Evolutionary conservation across 1,284 basidiomycete genomes (phyloP), one percentile per base, ranked within the genome.

Genomic region (Boletus semigastroideus): DNA sequence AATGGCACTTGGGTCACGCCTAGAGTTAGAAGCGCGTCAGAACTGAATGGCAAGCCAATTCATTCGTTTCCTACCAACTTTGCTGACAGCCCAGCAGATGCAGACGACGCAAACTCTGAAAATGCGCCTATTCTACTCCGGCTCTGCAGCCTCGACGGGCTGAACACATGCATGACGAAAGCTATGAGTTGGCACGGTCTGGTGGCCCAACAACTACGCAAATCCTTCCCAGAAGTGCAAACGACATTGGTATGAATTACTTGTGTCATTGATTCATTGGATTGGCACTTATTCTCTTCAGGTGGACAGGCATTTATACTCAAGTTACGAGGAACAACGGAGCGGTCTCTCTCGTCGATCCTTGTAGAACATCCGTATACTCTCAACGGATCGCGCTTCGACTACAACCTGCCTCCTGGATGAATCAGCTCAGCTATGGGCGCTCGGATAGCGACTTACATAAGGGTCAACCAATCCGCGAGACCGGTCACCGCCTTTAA

Each of bases 1-100:
- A 68, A 79, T 22, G 82, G 83, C 3, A 1, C 84, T 86, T 52
- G 67, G 85, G 74, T 87, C 20, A 87, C 86, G 1, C 84, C 86
- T 52, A 86, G 86, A 16, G 72, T 93, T 8, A 69, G 83, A 56
- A 78, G 85, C 48, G 65, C 79, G 2, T 91, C 91, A 0, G 62
- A 72, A 16, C 71, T 84, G 25, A 56, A 62, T 20, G 86, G 86
- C 69, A 52, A 58, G 59, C 52, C 19, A 22, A 27, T 16, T 41
- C 13, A 11, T 3, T 10, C 20, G 3, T 16, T 3, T 22, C 10
- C 16, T 9, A 6, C 92, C 89, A 1, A 72, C 93, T 22, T 36
- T 28, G 10, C 36, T 39, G 14, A 43, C 42, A 33, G 4, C 11
- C 38, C 13, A 14, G 25, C 55, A 72, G 83, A 82, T 17, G 71